Base-by-base conservation (phyloP, 176 grass and related monocot species). In the Oryza australiensis region DNA sequence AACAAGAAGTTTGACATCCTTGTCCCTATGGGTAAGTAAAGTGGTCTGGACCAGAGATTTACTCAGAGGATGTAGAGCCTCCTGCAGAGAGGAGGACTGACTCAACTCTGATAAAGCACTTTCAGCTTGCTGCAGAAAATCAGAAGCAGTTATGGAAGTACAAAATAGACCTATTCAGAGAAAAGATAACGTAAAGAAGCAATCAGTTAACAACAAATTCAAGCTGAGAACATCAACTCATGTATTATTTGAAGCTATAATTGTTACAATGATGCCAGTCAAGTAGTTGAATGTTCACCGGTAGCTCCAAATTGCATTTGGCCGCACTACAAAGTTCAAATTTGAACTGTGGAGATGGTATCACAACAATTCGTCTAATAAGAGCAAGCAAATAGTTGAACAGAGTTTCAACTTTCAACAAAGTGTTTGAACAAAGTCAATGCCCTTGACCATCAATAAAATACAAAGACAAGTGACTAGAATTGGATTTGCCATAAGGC, bases 1-100 rank as follows among this genome's bases (percentile, higher is more conserved):
- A 85, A 93, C 78, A 72, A 98, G 78, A 89, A 98, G 91, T 79
- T 76, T 98, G 76, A 98, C 90, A 90, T 98, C 93, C 75, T 95
- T 98, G 79, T 98, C 96, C 81, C 90, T 93, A 84, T 95, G 90
- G 66, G 85, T 88, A 72, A 95, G 90, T 76, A 98, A 90, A 79
- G 80, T 84, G 35, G 79, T 90, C 83, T 93, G 89, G 62, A 66
- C 82, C 57, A 98, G 76, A 81, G 91, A 94, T 75, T 82, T 72
- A 38, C 80, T 95, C 76, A 98, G 81, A 84, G 90, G 83, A 66
- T 71, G 41, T 77, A 98, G 88, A 84, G 86, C 48, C 59, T 67
- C 79, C 37, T 85, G 90, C 73, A 98, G 73, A 76, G 91, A 88
- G 65, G 90, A 79, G 80, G 90, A 92, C 66, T 98, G 96, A 48